Base-by-base conservation (phyloP, 2,329 filamentous ascomycete genomes). In the Fusarium caatingaense region DNA sequence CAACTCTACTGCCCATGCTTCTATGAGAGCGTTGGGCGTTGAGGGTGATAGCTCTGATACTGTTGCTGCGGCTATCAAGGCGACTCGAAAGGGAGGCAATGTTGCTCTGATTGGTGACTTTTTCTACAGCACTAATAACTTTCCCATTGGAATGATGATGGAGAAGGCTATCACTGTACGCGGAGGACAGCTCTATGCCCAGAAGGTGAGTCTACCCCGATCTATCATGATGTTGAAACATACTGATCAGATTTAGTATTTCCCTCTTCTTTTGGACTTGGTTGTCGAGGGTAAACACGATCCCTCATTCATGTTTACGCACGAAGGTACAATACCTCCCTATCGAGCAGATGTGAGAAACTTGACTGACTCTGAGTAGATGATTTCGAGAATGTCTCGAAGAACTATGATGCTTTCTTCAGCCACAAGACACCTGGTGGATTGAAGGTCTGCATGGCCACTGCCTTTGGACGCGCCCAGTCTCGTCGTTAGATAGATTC, bases 131-230 rank as follows among this genome's bases (percentile, higher is more conserved):
- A 60, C 57, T 0, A 60, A 60, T 5, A 60, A 57, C 30, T 60
- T 60, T 5, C 57, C 56, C 3, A 57, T 60, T 15, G 57, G 57
- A 46, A 60, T 60, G 57, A 2, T 60, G 5, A 60, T 60, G 57
- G 50, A 57, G 18, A 60, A 57, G 25, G 51, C 23, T 2, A 60
- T 60, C 6, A 60, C 57, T 15, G 5, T 60, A 2, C 56, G 56
- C 3, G 56, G 50, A 32, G 56, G 56, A 16, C 56, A 60, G 20
- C 56, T 60, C 4, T 47, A 60, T 4, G 50, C 56, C 4, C 50
- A 60, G 15, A 60, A 60, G 50, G 56, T 60, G 45, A 12, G 16
- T 6, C 1, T 20, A 6, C 3, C 13, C 6, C 4, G 3, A 7
- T 4, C 8, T 8, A 6, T 8, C 1, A 2, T 15, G 6, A 11